These are phyloP conservation scores for Eucalyptus cloeziana DNA, from an alignment of 345 rosid species.

Conservation along the genomic window DNA sequence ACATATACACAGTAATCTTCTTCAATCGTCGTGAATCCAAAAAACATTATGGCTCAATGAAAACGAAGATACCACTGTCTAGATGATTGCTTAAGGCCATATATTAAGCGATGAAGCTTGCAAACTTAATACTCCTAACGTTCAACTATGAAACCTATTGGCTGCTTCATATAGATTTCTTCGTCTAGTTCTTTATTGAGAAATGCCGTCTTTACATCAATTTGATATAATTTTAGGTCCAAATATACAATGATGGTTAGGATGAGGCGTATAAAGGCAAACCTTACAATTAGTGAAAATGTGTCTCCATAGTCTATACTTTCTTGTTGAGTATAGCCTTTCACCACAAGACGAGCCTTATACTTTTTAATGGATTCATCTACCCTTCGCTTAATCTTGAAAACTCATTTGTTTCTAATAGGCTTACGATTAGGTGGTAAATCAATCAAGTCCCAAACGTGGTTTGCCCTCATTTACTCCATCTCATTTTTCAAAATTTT, in stretches of 20 bases:
- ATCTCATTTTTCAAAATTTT: background rate
- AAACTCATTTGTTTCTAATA: background rate
- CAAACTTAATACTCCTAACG: accelerated
- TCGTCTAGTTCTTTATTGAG: no score
- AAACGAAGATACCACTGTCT: accelerated
- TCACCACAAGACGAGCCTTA: accelerated
- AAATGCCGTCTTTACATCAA: accelerated
- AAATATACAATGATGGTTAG: accelerated
- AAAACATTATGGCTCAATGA: no score
- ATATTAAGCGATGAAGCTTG: accelerated
- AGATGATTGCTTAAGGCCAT: no score
- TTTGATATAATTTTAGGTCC: no score
- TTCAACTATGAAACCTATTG: no score
- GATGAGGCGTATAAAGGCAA: accelerated
- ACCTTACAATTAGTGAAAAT: accelerated
- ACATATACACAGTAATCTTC: background rate
- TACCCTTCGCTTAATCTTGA: background rate
- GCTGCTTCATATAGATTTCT: accelerated
- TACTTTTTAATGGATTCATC: background rate
- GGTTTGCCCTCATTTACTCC: no score
- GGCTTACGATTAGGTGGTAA: accelerated
- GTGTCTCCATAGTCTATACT: accelerated
- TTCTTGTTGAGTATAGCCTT: no score
- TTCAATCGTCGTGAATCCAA: accelerated
- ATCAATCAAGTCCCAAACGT: background rate